A percentile compares a stretch with the other conserved stretches of the same genome.
Conservation (phyloP, 352 stramenopile genomes). For the Phytopythium sindhum region DNA sequence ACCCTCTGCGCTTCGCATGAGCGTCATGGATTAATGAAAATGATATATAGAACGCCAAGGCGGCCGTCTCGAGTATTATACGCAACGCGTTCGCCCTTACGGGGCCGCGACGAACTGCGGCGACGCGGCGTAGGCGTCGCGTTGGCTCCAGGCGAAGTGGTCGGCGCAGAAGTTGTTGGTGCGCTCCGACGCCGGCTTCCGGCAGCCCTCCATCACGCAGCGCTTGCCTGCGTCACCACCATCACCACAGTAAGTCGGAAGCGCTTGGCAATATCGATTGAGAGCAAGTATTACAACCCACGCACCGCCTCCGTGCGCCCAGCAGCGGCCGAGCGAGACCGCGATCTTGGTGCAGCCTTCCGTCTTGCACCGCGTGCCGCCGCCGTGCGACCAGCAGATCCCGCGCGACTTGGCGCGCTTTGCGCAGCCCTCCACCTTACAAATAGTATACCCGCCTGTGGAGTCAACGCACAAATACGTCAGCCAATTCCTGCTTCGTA, state of each 20-base stretch:
- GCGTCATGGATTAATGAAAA: neutral
- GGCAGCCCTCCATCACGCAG: conserved; percentile 33
- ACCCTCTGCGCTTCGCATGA: neutral
- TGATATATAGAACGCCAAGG: neutral
- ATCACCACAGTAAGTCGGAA: conserved; percentile 1
- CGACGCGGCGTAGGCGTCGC: conserved; percentile 4
- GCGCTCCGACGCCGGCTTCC: conserved; percentile 45
- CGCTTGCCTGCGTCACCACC: conserved; percentile 25
- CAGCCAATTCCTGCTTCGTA: neutral
- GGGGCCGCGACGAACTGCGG: neutral
- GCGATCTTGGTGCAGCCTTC: conserved; percentile 7
- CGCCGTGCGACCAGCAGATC: conserved; percentile 1
- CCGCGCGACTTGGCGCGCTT: conserved; percentile 25
- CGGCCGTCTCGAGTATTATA: neutral
- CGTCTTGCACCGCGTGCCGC: neutral
- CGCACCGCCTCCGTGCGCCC: conserved; percentile 28
- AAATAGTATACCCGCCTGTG: conserved; percentile 26
- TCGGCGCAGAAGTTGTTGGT: conserved; percentile 46
- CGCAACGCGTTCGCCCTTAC: neutral
- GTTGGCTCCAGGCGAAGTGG: conserved; percentile 29
- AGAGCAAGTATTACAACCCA: neutral
- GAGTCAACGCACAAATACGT: neutral
- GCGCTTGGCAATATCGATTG: neutral
- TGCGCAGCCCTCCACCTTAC: conserved; percentile 21
- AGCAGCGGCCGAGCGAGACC: conserved; percentile 28